Base-by-base conservation (phyloP, 345 rosid genomes). In the Syzygium jambos region DNA sequence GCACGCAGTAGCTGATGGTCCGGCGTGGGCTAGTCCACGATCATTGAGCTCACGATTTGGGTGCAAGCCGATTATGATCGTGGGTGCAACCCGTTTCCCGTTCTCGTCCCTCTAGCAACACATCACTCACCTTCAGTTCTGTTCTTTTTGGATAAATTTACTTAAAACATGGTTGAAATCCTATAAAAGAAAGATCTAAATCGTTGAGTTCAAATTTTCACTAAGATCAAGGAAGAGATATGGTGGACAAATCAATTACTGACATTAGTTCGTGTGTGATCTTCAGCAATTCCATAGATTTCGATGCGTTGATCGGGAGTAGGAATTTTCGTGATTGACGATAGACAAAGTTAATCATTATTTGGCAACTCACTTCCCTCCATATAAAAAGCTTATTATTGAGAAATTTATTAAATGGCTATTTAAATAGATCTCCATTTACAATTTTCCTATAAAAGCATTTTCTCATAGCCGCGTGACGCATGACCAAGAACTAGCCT, bases 1-100 rank as follows among this genome's bases (percentile, higher is more conserved):
- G 65, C 85, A 93, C 94, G 93, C 92, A 93, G 98, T 90, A 92
- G 93, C 93, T 88, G 68, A 87, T 85, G 96, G 96, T 92, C 98
- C 87, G 95, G 96, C 93, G 94, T 93, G 98, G 98, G 90, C 88
- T 88, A 88, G 90, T 94, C 92, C 91, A n/a, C 85, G 29, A 59
- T 59, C 30, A 11, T 25, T 59, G 25, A 57, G 63, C 93, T 92
- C 93, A 88, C 93, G 77, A 86, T 86, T 90, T 84, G 51, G 89
- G 86, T 90, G 95, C 93, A 92, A 93, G 96, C 91, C 90, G 88
- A 91, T 93, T 86, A 86, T 82, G 78, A 59, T 6, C 6, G 59
- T 90, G 93, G 96, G 89, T 27, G 92, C 95, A 88, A 84, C 55
- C 93, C 89, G 91, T 92, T 92, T 86, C 87, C 91, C 92, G 89